phyloP scores from a whole-genome alignment of 257 asterid species.

The Nicotiana noctiflora region DNA sequence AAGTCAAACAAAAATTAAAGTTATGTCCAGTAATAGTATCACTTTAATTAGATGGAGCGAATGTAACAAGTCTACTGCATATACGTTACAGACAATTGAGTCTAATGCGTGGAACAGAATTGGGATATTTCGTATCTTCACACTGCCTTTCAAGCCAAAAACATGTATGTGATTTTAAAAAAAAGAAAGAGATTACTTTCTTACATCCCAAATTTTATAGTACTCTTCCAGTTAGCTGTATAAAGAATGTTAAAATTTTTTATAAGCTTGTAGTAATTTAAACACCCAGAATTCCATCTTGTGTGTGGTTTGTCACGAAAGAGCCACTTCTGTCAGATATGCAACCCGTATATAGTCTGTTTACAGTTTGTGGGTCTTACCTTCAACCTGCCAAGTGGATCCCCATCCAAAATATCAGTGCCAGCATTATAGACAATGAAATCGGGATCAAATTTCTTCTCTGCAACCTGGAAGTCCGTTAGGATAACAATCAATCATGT shows the following conservation, averaged over 20 bases:
- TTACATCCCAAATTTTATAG: not conserved
- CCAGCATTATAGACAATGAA: slow-evolving; percentile 90
- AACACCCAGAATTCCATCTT: not conserved
- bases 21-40: not conserved
- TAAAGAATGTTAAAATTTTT: not conserved
- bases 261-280: not conserved
- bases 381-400: slow-evolving; percentile 84
- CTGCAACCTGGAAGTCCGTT: slow-evolving; percentile 53
- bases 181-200: not conserved
- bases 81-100: not conserved
- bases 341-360: not conserved
- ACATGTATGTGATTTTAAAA: not conserved
- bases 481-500: slow-evolving; percentile 4
- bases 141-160: not conserved
- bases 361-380: slow-evolving; percentile 22
- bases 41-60: not conserved
- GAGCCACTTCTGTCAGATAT: not conserved
- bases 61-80: not conserved
- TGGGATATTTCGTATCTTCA: not conserved
- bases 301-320: not conserved
- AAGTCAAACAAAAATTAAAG: not conserved
- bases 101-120: not conserved
- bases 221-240: not conserved
- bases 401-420: slow-evolving; percentile 89
- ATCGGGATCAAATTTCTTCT: slow-evolving; percentile 57